phyloP scores from a whole-genome alignment of 345 rosid species.

The Nephelium lappaceum region DNA sequence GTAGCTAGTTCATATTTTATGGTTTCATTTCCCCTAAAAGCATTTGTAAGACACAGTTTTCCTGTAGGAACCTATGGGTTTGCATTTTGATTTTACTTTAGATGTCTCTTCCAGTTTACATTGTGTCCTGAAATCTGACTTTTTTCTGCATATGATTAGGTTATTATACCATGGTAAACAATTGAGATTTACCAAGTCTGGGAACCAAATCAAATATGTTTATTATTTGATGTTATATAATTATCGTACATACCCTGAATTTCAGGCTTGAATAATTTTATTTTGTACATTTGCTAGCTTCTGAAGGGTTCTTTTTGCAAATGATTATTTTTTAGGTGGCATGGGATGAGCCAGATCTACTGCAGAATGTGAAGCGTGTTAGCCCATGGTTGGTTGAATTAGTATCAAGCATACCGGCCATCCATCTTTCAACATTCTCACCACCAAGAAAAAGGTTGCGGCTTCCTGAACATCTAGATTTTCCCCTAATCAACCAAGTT shows the following conservation, averaged over 20 bases:
- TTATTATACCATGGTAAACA: too few relatives aligned
- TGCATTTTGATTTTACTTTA: neutral
- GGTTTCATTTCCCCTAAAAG: neutral
- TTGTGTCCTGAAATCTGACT: neutral
- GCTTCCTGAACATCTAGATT: conserved; percentile 61
- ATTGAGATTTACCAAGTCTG: too few relatives aligned
- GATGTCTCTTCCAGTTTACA: neutral
- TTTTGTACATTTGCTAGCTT: neutral
- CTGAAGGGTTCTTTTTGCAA: neutral
- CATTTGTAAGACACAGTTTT: too few relatives aligned
- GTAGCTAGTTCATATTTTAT: neutral
- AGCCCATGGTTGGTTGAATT: conserved; percentile 95
- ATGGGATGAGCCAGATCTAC: conserved; percentile 99
- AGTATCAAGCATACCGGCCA: conserved; percentile 74
- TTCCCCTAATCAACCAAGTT: conserved; percentile 52
- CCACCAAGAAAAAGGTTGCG: conserved; percentile 90
- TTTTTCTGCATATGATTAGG: too few relatives aligned
- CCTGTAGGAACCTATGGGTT: too few relatives aligned
- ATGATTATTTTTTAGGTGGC: conserved; percentile 58
- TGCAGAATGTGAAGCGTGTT: conserved; percentile 91
- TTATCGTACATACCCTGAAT: neutral
- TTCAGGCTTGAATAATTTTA: conserved; percentile 10
- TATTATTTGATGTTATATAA: too few relatives aligned
- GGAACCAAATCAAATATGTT: too few relatives aligned
- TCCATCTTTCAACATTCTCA: conserved; percentile 72